Conservation (phyloP, 1,284 basidiomycete species). For the Somion occarium region DNA sequence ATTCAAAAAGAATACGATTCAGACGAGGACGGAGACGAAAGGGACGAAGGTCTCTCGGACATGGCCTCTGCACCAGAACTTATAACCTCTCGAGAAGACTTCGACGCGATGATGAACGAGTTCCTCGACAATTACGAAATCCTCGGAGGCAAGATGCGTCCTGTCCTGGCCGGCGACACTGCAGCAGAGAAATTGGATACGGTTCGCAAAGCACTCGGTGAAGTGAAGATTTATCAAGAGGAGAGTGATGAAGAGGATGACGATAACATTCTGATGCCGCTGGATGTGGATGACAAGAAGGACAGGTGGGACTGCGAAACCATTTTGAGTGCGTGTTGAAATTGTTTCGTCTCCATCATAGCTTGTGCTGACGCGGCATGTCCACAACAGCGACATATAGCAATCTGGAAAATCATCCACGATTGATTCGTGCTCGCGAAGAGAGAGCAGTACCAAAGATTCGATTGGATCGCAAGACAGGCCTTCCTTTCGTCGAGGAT, state of each 20-base stretch:
- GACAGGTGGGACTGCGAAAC: constrained; percentile 95
- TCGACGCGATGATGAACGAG: constrained; percentile 89
- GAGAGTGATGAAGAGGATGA: constrained; percentile 33
- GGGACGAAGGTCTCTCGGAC: constrained; percentile 44
- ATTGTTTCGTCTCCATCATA: neutral
- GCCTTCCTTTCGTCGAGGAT: constrained; percentile 57
- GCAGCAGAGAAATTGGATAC: constrained; percentile 77
- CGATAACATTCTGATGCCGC: constrained; percentile 47
- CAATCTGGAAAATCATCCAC: constrained; percentile 92
- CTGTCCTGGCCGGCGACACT: constrained; percentile 64
- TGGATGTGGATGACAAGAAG: constrained; percentile 60
- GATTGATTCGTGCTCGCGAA: constrained; percentile 68
- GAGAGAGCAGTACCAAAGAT: constrained; percentile 59
- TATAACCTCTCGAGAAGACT: constrained; percentile 81
- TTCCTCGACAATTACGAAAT: constrained; percentile 93
- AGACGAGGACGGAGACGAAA: constrained; percentile 48
- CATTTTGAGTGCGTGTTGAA: constrained; percentile 70
- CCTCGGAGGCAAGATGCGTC: constrained; percentile 84
- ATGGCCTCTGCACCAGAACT: constrained; percentile 70
- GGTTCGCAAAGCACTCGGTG: constrained; percentile 74
- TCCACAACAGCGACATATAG: constrained; percentile 77
- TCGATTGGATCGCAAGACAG: constrained; percentile 67
- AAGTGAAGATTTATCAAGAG: constrained; percentile 48
- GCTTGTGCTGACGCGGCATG: neutral
- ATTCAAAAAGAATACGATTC: constrained; percentile 77